Evolutionary conservation across 1,284 basidiomycete species (phyloP).

Genomic region (Peniophora sp.): DNA sequence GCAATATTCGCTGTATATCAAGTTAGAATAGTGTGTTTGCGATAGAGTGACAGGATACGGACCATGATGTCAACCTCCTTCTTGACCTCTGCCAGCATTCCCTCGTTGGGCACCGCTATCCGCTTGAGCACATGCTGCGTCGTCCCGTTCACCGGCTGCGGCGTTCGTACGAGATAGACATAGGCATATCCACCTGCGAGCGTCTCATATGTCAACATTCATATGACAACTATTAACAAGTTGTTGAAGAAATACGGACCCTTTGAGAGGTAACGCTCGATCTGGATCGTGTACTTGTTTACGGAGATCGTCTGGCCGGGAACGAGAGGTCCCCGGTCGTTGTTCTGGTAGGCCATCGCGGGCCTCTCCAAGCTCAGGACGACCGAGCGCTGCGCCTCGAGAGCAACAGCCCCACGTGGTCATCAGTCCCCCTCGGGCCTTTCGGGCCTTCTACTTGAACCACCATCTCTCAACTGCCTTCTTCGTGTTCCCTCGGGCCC

Average conservation of each 20-base stretch:
- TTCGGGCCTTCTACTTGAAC: no score
- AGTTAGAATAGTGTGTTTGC: constrained; percentile 20
- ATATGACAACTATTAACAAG: no score
- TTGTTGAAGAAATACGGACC: constrained; percentile 50
- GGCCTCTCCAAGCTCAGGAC: no score
- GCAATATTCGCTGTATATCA: constrained; percentile 61
- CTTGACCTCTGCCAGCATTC: constrained; percentile 89
- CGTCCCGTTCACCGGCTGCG: constrained; percentile 79
- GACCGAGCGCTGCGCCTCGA: no score
- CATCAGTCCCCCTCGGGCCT: no score
- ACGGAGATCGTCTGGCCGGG: constrained; percentile 87
- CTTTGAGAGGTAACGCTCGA: constrained; percentile 89
- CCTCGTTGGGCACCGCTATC: constrained; percentile 88
- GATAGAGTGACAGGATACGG: constrained; percentile 22
- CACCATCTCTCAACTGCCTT: no score
- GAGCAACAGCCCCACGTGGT: no score
- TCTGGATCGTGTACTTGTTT: constrained; percentile 84
- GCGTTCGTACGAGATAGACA: constrained; percentile 91
- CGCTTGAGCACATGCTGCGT: constrained; percentile 97
- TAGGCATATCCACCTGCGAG: constrained; percentile 92
- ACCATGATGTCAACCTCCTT: constrained; percentile 99
- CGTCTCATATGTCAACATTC: constrained; percentile 1
- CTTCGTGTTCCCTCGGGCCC: no score
- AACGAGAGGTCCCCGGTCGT: constrained; percentile 55
- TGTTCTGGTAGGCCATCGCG: constrained; percentile 18